Base-by-base conservation (phyloP, 306 rosid genomes). In the Rubus idaeus region DNA sequence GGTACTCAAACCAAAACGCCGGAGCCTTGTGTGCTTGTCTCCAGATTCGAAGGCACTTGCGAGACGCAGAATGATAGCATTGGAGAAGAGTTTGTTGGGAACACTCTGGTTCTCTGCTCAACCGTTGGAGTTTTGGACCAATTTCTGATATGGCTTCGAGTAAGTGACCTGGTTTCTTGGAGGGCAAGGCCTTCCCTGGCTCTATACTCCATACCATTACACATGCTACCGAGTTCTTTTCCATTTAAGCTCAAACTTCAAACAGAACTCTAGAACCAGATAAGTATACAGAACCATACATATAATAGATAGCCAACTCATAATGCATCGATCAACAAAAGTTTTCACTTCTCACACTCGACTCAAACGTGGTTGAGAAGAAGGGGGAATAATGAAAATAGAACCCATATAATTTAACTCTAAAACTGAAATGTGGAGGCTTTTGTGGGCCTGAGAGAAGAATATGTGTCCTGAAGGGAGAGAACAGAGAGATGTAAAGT, bases 141-240 rank as follows among this genome's bases (percentile, higher is more conserved):
- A 86, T 80, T 52, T 84, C 82, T 64, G 75, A 75, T 65, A 94
- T 90, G 81, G 91, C 83, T 80, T 89, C 82, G 20, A 79, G 58
- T n/a, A 86, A 64, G 39, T 71, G 88, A 66, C 90, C 96, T 83
- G 89, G 90, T 55, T 75, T 86, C 65, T 75, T 77, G 41, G 91
- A 89, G 18, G 96, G 96, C 16, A 94, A 84, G 42, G 88, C 89
- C 87, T 85, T 90, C 78, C 92, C 98, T 7, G 90, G 93, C 77
- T 90, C 91, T 75, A 89, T 87, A 84, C 96, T 94, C 95, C 97
- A 94, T 80, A 88, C 88, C 93, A 92, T 87, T 40, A 91, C 90
- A 45, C 75, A 67, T 74, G 93, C 96, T 51, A 87, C 85, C 12
- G 90, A 76, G 45, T 69, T 88, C 66, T 75, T 85, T 64, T 90